Percentiles rank a stretch among this genome's conserved stretches.
Conservation (phyloP, 371 early-diverging fungal genomes). For the Circinella umbellata region DNA sequence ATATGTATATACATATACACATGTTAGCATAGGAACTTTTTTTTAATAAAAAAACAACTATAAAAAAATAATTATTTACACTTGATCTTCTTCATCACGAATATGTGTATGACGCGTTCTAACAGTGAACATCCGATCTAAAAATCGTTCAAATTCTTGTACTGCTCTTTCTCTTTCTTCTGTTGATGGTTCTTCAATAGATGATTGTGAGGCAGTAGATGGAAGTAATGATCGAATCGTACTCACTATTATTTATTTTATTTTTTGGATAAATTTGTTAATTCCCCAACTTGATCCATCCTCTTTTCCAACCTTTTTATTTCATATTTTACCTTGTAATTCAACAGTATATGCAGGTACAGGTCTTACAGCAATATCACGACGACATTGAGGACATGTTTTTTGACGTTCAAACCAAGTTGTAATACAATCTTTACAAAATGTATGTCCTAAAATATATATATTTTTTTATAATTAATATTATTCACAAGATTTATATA, state of each 20-base stretch:
- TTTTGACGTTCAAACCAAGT: slow-evolving; percentile 16
- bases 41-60: too few relatives aligned
- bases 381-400: slow-evolving; percentile 16
- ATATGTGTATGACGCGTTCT: not conserved
- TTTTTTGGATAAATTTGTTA: not conserved
- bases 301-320: too few relatives aligned
- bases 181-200: not conserved
- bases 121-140: slow-evolving; percentile 7
- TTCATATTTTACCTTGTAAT: slow-evolving; percentile 9
- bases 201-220: not conserved
- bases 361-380: slow-evolving; percentile 7
- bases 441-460: slow-evolving; percentile 13
- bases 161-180: not conserved
- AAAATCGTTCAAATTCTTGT: slow-evolving; percentile 5
- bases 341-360: slow-evolving; percentile 14
- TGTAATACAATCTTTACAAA: slow-evolving; percentile 12
- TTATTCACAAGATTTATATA: not conserved
- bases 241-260: not conserved
- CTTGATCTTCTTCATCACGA: slow-evolving; percentile 14
- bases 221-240: slow-evolving; percentile 2
- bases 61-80: slow-evolving; percentile 4
- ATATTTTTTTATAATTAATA: too few relatives aligned
- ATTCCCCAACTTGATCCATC: not conserved
- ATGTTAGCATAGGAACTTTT: too few relatives aligned
- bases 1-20: too few relatives aligned